Conservation (phyloP, 805 yeast species). For the Clavispora phyllophila region DNA sequence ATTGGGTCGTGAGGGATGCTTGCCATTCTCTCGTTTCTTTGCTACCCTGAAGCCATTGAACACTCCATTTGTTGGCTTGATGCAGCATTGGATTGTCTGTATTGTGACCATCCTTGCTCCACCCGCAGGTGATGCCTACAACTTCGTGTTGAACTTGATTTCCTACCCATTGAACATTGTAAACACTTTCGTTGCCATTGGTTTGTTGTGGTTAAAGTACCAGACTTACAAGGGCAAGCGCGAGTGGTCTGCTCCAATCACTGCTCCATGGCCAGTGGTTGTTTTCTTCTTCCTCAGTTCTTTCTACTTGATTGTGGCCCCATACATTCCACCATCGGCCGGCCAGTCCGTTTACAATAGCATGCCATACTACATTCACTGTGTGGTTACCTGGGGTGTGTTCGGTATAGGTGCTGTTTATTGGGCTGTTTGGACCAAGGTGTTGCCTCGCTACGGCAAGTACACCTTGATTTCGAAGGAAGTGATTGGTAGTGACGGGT, state of each 20-base stretch:
- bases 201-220: constrained; percentile 54
- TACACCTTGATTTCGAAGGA: constrained; percentile 50
- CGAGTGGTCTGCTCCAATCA: constrained; percentile 69
- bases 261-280: constrained; percentile 59
- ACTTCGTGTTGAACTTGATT: constrained; percentile 71
- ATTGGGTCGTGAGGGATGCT: constrained; percentile 74
- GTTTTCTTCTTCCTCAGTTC: constrained; percentile 62
- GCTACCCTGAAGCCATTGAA: constrained; percentile 69
- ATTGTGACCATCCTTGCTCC: constrained; percentile 64
- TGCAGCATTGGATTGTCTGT: constrained; percentile 75
- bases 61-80: constrained; percentile 67
- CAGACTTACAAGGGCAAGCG: constrained; percentile 44
- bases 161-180: constrained; percentile 79
- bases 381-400: constrained; percentile 78
- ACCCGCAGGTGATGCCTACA: constrained; percentile 85
- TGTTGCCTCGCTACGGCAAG: constrained; percentile 52
- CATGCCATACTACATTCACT: constrained; percentile 73
- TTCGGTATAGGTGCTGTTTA: constrained; percentile 61
- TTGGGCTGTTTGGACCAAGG: constrained; percentile 59
- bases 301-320: constrained; percentile 66
- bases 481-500: constrained; percentile 60
- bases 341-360: constrained; percentile 65
- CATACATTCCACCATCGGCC: constrained; percentile 67
- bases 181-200: constrained; percentile 59
- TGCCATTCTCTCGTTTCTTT: constrained; percentile 69